A percentile compares a stretch with the other conserved stretches of the same genome.
Evolutionary conservation across 768 basidiomycete species (phyloP).

Genomic region (Boletus subcaerulescens): DNA sequence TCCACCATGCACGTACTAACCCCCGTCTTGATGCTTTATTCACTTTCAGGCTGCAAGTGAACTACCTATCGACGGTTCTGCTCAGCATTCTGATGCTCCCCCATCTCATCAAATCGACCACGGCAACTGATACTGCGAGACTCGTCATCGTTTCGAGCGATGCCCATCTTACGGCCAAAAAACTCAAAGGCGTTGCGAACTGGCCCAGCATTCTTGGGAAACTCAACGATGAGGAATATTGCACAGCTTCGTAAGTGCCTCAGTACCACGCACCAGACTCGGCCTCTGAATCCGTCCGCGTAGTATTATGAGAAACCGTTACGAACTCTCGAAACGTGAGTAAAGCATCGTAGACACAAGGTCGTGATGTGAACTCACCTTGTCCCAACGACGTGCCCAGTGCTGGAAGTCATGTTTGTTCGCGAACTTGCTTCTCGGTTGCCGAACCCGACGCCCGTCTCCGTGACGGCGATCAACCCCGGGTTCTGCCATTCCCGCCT

Average conservation of each 20-base stretch:
- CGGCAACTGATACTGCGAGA: conserved; percentile 21
- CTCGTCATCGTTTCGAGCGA: conserved; percentile 34
- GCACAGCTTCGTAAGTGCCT: conserved; percentile 21
- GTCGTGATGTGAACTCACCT: neutral
- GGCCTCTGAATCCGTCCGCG: neutral
- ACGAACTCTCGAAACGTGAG: conserved; percentile 28
- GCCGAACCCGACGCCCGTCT: conserved; percentile 24
- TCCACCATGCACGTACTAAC: neutral
- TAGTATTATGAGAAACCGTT: conserved; percentile 26
- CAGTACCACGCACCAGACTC: neutral
- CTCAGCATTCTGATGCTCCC: conserved; percentile 37
- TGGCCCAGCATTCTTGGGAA: conserved; percentile 29
- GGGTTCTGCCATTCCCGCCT: conserved; percentile 36
- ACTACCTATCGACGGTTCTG: conserved; percentile 35
- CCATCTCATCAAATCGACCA: conserved; percentile 30
- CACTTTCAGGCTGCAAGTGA: conserved; percentile 32
- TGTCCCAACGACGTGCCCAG: conserved; percentile 10
- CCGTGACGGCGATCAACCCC: conserved; percentile 33
- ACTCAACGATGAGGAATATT: conserved; percentile 29
- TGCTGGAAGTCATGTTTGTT: conserved; percentile 36
- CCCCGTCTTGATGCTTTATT: neutral
- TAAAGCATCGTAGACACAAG: neutral
- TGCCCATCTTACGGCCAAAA: conserved; percentile 17
- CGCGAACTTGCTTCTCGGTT: conserved; percentile 35
- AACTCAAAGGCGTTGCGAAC: conserved; percentile 3